Conservation (phyloP, 2,329 filamentous ascomycete genomes). For the Colletotrichum gloeosporioides region DNA sequence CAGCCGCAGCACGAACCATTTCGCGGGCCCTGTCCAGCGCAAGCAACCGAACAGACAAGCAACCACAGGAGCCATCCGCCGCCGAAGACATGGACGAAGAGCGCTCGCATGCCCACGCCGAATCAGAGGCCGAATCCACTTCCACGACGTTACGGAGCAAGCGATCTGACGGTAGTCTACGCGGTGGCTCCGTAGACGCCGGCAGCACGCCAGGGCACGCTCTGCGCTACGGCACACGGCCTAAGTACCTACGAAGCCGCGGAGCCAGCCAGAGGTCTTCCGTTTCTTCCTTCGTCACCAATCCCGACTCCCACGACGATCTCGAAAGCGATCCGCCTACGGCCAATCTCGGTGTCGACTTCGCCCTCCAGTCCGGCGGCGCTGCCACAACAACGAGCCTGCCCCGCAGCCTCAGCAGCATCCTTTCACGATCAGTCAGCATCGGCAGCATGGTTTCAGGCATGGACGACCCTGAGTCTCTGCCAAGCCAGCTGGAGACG, state of each 20-base stretch:
- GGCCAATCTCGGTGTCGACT: slow-evolving; percentile 72
- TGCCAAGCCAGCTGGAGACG: slow-evolving; percentile 53
- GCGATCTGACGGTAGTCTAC: slow-evolving; percentile 36
- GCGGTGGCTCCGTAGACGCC: slow-evolving; percentile 41
- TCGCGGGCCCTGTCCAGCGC: slow-evolving; percentile 57
- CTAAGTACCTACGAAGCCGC: slow-evolving; percentile 64
- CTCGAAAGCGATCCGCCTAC: slow-evolving; percentile 73
- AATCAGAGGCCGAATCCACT: slow-evolving; percentile 26
- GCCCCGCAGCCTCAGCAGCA: slow-evolving; percentile 56
- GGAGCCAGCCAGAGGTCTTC: slow-evolving; percentile 65
- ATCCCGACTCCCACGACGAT: slow-evolving; percentile 61
- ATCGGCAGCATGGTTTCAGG: slow-evolving; percentile 89
- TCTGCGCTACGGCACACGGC: slow-evolving; percentile 51
- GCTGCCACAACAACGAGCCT: slow-evolving; percentile 64
- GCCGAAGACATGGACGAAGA: slow-evolving; percentile 31
- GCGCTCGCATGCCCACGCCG: slow-evolving; percentile 33
- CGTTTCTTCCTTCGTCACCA: slow-evolving; percentile 63
- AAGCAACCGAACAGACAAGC: slow-evolving; percentile 32
- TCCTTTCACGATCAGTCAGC: slow-evolving; percentile 78
- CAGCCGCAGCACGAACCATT: slow-evolving; percentile 57
- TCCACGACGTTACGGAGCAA: slow-evolving; percentile 33
- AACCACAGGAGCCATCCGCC: slow-evolving; percentile 25
- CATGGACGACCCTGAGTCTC: slow-evolving; percentile 60
- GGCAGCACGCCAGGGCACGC: slow-evolving; percentile 53
- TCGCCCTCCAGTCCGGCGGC: slow-evolving; percentile 82